phyloP scores from a whole-genome alignment of 73 alveolate genomes.

The Paramecium caudatum region DNA sequence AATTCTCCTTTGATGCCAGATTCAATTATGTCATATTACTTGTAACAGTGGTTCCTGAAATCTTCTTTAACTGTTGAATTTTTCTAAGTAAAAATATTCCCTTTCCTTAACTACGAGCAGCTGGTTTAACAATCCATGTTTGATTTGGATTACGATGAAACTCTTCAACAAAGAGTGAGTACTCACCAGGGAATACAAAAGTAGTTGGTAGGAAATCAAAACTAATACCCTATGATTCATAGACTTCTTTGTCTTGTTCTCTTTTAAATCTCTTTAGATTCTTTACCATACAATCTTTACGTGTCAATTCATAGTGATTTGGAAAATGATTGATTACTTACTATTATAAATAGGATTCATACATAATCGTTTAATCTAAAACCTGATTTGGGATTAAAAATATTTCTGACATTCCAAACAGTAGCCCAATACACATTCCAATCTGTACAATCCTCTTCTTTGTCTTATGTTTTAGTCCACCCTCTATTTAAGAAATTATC shows the following conservation, averaged over 20 bases:
- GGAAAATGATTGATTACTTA: slow-evolving; percentile 99
- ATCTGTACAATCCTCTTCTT: slow-evolving; percentile 83
- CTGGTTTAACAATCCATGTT: slow-evolving; percentile 99
- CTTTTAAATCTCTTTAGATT: slow-evolving; percentile 97
- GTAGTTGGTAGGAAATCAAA: slow-evolving; percentile 96
- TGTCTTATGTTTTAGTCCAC: slow-evolving; percentile 88
- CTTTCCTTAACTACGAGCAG: slow-evolving; percentile 98
- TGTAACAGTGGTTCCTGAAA: slow-evolving; percentile 59
- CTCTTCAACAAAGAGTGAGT: slow-evolving; percentile 98
- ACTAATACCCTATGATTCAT: slow-evolving; percentile 67
- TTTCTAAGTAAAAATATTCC: slow-evolving; percentile 98
- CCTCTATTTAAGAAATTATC: slow-evolving; percentile 96
- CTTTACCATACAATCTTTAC: slow-evolving; percentile 99
- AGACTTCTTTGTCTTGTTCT: slow-evolving; percentile 95
- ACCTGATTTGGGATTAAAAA: slow-evolving; percentile 95
- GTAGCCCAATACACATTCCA: slow-evolving; percentile 98
- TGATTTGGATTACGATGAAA: slow-evolving; percentile 96
- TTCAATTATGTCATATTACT: slow-evolving; percentile 89
- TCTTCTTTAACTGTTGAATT: slow-evolving; percentile 83
- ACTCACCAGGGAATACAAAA: slow-evolving; percentile 98
- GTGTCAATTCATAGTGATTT: slow-evolving; percentile 99
- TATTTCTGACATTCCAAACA: slow-evolving; percentile 95
- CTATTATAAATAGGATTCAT: slow-evolving; percentile 48
- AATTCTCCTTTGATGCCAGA: slow-evolving; percentile 78
- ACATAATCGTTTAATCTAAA: slow-evolving; percentile 78